Evolutionary conservation across 2,329 filamentous ascomycete species (phyloP), one percentile per base, ranked within the genome.

Genomic region (Venturia asperata): DNA sequence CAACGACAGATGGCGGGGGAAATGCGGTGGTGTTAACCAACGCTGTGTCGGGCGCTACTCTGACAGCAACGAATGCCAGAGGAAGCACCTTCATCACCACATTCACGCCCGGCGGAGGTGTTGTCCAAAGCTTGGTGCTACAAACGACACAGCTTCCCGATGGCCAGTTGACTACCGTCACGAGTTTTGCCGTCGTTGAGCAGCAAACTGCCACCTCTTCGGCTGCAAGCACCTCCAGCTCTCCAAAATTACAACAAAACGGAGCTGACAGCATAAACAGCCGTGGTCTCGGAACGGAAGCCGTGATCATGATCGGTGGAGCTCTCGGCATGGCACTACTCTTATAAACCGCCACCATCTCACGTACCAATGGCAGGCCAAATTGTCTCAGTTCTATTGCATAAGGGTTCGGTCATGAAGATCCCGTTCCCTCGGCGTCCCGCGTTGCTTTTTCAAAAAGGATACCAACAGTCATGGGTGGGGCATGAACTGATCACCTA

Each of bases 1-100:
- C 79, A 11, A 72, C 72, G 21, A 81, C 78, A 17, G 73, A 81
- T 67, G 70, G 68, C 2, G 34, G 66, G 7, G 79, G 79, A 30
- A 67, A 70, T 47, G 77, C 77, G 2, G 74, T 81, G 63, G 47
- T 67, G 41, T 67, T 79, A 62, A 78, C 79, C 1, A 81, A 79
- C 1, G 80, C 77, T 68, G 80, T 78, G 0, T 79, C 79, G 5
- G 78, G 75, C 60, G 77, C 74, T 64, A 75, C 79, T 24, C 70
- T 79, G 55, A 81, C 79, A 11, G 71, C 72, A 19, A 81, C 78
- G 13, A 72, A 81, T 67, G 70, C 68, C 1, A 30, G 67, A 9
- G 79, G 79, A 30, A 67, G 70, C 45, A 77, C 77, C 3, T 75
- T 81, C 65, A 68, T 79, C 62, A 78, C 79, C 2, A 82, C 80